Base-by-base conservation (phyloP, 768 basidiomycete species). In the Auriscalpium orientale region DNA sequence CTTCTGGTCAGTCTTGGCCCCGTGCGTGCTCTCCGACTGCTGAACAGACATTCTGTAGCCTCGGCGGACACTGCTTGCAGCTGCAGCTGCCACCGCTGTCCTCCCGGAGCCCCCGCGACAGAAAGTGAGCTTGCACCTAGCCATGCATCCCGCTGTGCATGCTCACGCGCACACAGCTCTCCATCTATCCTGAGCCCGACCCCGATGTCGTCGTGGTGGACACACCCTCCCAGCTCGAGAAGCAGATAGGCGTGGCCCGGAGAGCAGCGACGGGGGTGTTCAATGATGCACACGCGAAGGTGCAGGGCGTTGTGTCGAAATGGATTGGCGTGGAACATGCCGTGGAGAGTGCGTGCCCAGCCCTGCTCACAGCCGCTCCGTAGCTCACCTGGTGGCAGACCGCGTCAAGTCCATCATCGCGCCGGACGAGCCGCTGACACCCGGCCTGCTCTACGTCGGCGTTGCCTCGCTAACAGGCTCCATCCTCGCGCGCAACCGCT, bases 401-500 rank as follows among this genome's bases (percentile, higher is more conserved):
- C 85, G 91, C 59, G 74, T 98, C 35, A 93, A 93, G 69, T 80
- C 86, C 7, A 80, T 98, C 62, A 72, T 92, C 13, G 85, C 91
- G 0, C 79, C 84, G 0, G 77, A 87, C 53, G 95, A 98, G 71
- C 76, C 85, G 1, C 80, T 97, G 33, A 92, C 86, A 10, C 95
- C 95, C 1, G 91, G 89, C n/a, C 65, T 88, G 5, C 84, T 98
- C 53, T 98, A 95, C 74, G 87, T 91, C 47, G 91, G 92, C 49
- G 80, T 98, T 49, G 84, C 91, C 2, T 84, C 91, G 13, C 83
- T 98, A 49, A 87, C 89, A 4, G 91, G 89, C 1, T 93, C 93
- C 55, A 86, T 98, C 63, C 63, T 98, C 55, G 82, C 89, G 0
- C 86, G 94, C 45, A 88, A 87, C 62, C 84, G 94, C 59, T 66